Evolutionary conservation across 805 yeast genomes (phyloP).

Genomic region (Wickerhamomyces queroliae): DNA sequence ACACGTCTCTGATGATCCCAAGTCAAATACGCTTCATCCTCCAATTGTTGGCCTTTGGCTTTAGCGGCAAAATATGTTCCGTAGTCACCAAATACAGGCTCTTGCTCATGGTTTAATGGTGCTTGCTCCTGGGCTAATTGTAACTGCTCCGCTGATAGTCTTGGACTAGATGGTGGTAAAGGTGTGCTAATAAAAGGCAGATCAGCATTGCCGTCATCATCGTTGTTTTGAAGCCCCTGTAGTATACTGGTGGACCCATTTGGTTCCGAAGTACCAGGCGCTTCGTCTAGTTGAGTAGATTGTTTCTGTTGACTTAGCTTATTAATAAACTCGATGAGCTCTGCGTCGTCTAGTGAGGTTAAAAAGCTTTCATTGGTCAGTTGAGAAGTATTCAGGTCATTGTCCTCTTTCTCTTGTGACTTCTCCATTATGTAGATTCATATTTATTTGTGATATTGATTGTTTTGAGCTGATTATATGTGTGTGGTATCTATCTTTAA

Average conservation of each 20-base stretch:
- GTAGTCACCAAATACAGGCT: constrained; percentile 56
- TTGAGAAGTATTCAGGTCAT: constrained; percentile 4
- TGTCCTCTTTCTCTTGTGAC: background rate
- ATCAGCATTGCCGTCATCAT: background rate
- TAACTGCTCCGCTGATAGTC: background rate
- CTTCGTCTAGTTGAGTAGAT: background rate
- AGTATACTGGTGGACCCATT: too few relatives aligned
- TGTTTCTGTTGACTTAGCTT: constrained; percentile 24
- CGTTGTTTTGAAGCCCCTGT: background rate
- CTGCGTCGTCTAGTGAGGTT: constrained; percentile 32
- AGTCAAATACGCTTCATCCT: constrained; percentile 42
- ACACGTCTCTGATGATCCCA: constrained; percentile 40
- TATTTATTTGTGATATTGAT: too few relatives aligned
- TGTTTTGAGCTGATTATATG: too few relatives aligned
- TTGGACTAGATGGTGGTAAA: constrained; percentile 3
- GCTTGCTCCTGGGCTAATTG: constrained; percentile 12
- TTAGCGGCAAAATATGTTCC: constrained; percentile 61
- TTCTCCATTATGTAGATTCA: background rate
- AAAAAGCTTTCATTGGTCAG: constrained; percentile 12
- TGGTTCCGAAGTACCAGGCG: too few relatives aligned
- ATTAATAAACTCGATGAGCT: constrained; percentile 31
- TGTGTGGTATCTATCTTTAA: too few relatives aligned
- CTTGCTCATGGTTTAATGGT: background rate
- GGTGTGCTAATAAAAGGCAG: constrained; percentile 1
- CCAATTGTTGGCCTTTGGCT: constrained; percentile 51